phyloP scores from a whole-genome alignment of 2,329 filamentous ascomycete species.

The Rutstroemia sydowiana region DNA sequence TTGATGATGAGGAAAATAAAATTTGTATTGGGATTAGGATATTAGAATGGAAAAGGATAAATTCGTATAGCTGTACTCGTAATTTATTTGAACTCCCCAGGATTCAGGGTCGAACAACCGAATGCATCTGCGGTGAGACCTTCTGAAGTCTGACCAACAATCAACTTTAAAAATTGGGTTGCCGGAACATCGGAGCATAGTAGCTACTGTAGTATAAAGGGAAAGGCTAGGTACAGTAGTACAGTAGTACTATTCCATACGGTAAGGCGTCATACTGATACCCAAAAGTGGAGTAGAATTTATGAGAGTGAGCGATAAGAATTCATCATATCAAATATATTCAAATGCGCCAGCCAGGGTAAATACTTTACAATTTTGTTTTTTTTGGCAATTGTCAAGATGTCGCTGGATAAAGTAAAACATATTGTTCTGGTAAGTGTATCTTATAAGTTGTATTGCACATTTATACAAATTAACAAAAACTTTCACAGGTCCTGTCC shows the following conservation, averaged over 20 bases:
- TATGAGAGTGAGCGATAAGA: conserved; percentile 30
- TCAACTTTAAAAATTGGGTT: too few relatives aligned
- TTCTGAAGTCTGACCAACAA: too few relatives aligned
- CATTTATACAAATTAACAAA: conserved; percentile 13
- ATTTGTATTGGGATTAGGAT: background rate
- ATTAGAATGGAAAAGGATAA: background rate
- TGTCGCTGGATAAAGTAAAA: conserved; percentile 65
- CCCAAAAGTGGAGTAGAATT: conserved; percentile 15
- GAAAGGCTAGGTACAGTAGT: too few relatives aligned
- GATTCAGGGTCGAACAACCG: conserved; percentile 8
- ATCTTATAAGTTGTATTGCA: too few relatives aligned
- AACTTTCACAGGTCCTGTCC: conserved; percentile 58
- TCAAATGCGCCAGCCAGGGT: too few relatives aligned
- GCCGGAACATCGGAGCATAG: too few relatives aligned
- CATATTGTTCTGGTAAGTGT: conserved; percentile 64
- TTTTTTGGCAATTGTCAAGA: conserved; percentile 34
- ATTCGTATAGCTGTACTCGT: background rate
- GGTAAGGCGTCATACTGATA: background rate
- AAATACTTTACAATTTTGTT: too few relatives aligned
- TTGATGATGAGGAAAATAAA: background rate
- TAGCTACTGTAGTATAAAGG: too few relatives aligned
- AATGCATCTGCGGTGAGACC: conserved; percentile 7
- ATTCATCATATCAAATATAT: background rate
- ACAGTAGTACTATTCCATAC: too few relatives aligned
- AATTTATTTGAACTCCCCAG: background rate